Percentiles rank a stretch among this genome's conserved stretches.
Conservation (phyloP, 83 land plant species). For the Picea abies region DNA sequence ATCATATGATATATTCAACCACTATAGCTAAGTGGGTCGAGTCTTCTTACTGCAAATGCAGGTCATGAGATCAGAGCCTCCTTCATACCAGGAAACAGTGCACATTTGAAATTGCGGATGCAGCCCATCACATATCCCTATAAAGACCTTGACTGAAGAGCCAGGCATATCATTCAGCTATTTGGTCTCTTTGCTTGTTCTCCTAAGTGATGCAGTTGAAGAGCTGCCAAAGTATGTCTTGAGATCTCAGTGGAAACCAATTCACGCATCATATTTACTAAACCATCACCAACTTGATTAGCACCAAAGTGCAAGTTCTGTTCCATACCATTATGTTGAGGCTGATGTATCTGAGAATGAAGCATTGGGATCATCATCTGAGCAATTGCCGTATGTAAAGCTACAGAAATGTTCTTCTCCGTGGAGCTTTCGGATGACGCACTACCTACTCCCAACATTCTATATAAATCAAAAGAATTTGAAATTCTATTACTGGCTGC, state of each 20-base stretch:
- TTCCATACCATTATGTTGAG: background rate
- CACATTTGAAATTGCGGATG: background rate
- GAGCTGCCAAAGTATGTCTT: slow-evolving; percentile 16
- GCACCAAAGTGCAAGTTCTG: background rate
- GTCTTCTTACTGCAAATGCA: background rate
- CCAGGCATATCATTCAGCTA: slow-evolving; percentile 4
- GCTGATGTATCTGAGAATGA: slow-evolving; percentile 9
- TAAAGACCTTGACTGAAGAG: background rate
- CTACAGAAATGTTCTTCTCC: slow-evolving; percentile 14
- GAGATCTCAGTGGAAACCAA: slow-evolving; percentile 16
- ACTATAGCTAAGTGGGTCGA: background rate
- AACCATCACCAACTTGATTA: slow-evolving; percentile 18
- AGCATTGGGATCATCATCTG: slow-evolving; percentile 15
- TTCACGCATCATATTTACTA: slow-evolving; percentile 15
- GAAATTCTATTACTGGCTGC: slow-evolving; percentile 38
- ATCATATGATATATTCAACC: background rate
- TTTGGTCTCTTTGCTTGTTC: slow-evolving; percentile 18
- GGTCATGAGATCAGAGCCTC: background rate
- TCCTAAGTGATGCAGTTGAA: slow-evolving; percentile 7
- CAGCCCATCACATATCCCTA: background rate
- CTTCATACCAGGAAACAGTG: background rate
- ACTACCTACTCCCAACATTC: slow-evolving; percentile 4
- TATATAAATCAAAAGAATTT: background rate
- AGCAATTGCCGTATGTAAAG: slow-evolving; percentile 9
- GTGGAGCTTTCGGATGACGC: slow-evolving; percentile 10